Percentiles rank a stretch among this genome's conserved stretches.
Conservation (phyloP, 441 rosid species). For the Aleurites moluccanus region DNA sequence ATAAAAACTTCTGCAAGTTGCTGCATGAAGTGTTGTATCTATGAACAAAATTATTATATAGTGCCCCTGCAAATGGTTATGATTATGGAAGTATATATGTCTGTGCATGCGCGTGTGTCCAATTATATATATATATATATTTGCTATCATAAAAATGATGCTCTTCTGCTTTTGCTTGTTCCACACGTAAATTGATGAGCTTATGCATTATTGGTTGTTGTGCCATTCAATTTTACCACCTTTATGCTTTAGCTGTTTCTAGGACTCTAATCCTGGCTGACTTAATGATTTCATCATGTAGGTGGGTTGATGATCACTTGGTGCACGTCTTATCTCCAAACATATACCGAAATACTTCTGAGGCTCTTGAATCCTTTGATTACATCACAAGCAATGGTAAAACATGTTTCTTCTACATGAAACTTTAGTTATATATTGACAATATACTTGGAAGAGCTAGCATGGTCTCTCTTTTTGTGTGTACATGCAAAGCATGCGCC, state of each 20-base stretch:
- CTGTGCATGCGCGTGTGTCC: background rate
- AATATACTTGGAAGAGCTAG: background rate
- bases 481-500: background rate
- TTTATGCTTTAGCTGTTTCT: background rate
- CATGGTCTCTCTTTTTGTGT: background rate
- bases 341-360: conserved; percentile 72
- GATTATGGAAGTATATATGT: too few species aligned
- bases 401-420: background rate
- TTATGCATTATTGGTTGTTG: background rate
- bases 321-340: conserved; percentile 86
- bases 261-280: background rate
- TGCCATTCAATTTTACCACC: background rate
- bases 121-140: background rate
- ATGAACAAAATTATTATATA: background rate
- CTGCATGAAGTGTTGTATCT: background rate
- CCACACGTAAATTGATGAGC: background rate
- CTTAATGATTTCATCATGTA: conserved; percentile 28
- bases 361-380: conserved; percentile 89
- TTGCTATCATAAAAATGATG: background rate
- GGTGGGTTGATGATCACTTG: conserved; percentile 93
- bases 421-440: background rate
- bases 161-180: background rate
- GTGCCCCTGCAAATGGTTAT: background rate
- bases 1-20: background rate
- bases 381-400: conserved; percentile 83